These are phyloP conservation scores for Adiantum capillusveneris DNA, from an alignment of 75 land plant genomes.

Conservation along the genomic window DNA sequence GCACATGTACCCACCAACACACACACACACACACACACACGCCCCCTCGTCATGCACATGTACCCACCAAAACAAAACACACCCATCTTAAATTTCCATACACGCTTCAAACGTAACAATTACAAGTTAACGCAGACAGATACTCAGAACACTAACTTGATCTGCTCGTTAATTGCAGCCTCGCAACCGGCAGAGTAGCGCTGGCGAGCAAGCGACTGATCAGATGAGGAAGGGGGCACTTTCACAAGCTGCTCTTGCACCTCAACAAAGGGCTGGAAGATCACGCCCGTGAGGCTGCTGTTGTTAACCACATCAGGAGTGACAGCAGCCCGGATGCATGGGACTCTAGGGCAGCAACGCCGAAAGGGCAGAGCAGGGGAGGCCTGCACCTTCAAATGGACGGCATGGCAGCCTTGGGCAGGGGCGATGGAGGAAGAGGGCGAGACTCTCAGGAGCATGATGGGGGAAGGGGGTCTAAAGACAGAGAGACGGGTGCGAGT, in stretches of 20 bases:
- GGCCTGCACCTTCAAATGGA: too few species aligned
- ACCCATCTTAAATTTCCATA: too few species aligned
- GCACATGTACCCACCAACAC: background rate
- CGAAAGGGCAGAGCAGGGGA: too few species aligned
- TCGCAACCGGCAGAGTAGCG: conserved; percentile 52
- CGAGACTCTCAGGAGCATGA: too few species aligned
- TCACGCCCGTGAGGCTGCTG: conserved; percentile 38
- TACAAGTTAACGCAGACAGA: background rate
- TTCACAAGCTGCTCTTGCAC: conserved; percentile 64
- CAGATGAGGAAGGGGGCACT: conserved; percentile 38
- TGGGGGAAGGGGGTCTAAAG: too few species aligned
- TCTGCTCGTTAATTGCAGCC: conserved; percentile 55
- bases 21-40: too few species aligned
- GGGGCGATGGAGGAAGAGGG: too few species aligned
- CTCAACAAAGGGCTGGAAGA: conserved; percentile 84
- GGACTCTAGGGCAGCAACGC: too few species aligned
- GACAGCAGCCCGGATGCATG: too few species aligned
- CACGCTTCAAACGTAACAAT: background rate
- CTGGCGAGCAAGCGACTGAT: conserved; percentile 71
- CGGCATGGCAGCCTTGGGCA: too few species aligned
- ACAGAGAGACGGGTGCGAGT: too few species aligned
- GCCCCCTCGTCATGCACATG: background rate
- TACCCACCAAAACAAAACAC: background rate
- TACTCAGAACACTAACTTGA: conserved; percentile 14
- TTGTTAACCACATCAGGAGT: conserved; percentile 11